Base-by-base conservation (phyloP, 768 basidiomycete species). In the Tubosaeta sp. region DNA sequence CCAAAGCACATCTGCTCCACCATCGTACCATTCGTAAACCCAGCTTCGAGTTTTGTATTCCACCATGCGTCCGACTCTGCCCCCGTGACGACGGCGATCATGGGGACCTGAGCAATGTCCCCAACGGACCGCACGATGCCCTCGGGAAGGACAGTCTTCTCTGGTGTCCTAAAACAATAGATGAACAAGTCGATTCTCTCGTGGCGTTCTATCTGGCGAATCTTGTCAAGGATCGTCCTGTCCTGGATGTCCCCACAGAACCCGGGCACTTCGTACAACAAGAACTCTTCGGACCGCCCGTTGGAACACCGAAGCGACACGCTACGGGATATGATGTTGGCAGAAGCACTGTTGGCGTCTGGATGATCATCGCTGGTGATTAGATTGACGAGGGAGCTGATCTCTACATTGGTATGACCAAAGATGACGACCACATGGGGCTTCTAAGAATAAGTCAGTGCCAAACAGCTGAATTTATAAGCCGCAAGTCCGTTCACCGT, bases 31-130 rank as follows among this genome's bases (percentile, higher is more conserved):
- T 76, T 76, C 21, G 54, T 55, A 16, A 6, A 10, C 1, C 52
- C 54, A 12, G 22, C 41, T 4, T 14, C 59, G 6, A 48, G 35
- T 3, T 36, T 22, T 4, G 21, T 39, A 24, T 42, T 34, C 70
- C 69, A 71, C 69, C 71, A 71, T 1, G 40, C 49, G 10, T 69
- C 65, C 69, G 65, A 70, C 21, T 51, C 52, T 12, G 46, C 29
- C 27, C 61, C 64, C 10, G 64, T 65, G 9, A 66, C 64, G 35
- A 58, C 64, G 3, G 61, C 64, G 21, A 63, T 48, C 47, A 63
- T 58, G 1, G 64, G 64, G 1, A 61, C 45, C 8, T 13, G 35
- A 14, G 51, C 21, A 7, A 19, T 29, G 18, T 51, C 19, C 25
- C 53, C 43, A 19, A 64, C 35, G 14, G 12, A 35, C 18, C 44